These are phyloP conservation scores for Arbutus unedo DNA, from an alignment of 148 eudicot genomes.

Conservation along the genomic window DNA sequence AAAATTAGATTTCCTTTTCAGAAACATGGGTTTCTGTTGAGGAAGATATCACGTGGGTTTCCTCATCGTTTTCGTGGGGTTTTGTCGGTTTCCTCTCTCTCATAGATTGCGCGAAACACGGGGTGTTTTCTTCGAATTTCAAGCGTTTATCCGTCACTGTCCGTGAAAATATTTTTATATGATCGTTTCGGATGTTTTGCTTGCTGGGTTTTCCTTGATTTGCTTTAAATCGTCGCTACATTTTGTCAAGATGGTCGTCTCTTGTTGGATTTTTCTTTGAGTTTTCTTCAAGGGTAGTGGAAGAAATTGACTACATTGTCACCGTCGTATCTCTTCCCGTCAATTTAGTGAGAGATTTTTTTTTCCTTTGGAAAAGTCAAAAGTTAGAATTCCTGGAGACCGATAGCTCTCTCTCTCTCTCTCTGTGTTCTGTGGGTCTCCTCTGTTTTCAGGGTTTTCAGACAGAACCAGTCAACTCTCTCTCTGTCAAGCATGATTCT, in stretches of 20 bases:
- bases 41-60: not conserved
- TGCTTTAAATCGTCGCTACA: not conserved
- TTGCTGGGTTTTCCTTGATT: not conserved
- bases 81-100: constrained; percentile 7
- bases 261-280: constrained; percentile 4
- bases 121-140: not conserved
- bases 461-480: constrained; percentile 30
- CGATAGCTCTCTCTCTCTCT: constrained; percentile 12
- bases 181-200: not conserved
- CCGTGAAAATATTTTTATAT: not conserved
- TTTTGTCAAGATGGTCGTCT: not conserved
- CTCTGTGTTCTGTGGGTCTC: constrained; percentile 19
- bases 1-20: not conserved
- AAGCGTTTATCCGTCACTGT: not conserved
- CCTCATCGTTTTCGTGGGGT: not conserved
- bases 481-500: constrained; percentile 32
- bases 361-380: not conserved
- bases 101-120: constrained; percentile 8
- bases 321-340: not conserved
- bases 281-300: not conserved
- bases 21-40: constrained; percentile 14
- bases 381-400: constrained; percentile 13
- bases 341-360: not conserved
- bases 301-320: constrained; percentile 11
- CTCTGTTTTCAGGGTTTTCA: constrained; percentile 22